Evolutionary conservation across 2,329 filamentous ascomycete genomes (phyloP), one percentile per base, ranked within the genome.

Genomic region (Endoconidiophora polonica): DNA sequence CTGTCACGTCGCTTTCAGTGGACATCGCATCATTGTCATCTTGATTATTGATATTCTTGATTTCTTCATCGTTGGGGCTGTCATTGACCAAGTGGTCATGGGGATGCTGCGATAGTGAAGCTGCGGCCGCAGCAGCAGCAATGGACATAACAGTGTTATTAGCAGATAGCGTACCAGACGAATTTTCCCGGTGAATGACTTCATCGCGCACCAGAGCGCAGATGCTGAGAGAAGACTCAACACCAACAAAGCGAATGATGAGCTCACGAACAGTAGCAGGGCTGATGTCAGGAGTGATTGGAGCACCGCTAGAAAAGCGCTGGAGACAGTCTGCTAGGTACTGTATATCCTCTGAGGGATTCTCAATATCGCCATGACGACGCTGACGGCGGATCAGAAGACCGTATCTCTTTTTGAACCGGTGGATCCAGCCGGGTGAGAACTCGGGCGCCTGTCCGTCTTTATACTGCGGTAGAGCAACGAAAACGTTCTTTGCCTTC

Each of bases 351-450:
- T 74, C 70, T 41, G 71, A 71, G 0, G 68, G 66, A 55, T 73
- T 71, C 16, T 65, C 65, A 1, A 65, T 66, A 46, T 68, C 68
- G 18, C 68, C 68, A 55, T 71, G 69, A 0, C 73, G 69, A 18
- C 74, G 70, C 56, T 77, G 73, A 47, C 74, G 71, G 36, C 74
- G 61, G 44, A 77, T 69, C 16, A 79, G 64, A 14, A 79, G 65
- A 0, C 74, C 74, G 53, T 79, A 79, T 9, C 75, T 69, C 59
- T 77, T 78, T 63, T 79, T 79, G 63, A 79, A 79, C 36, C 75
- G 69, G 56, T 79, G 75, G 52, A 79, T 78, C 75, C 75, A 79
- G 39, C 75, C 75, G 0, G 75, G 75, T 0, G 74, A 77, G 59
- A 79, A 79, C 60, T 79, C 75, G 44, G 75, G 75, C 1, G 74